phyloP scores from a whole-genome alignment of 257 asterid genomes.

The Asclepias syriaca region DNA sequence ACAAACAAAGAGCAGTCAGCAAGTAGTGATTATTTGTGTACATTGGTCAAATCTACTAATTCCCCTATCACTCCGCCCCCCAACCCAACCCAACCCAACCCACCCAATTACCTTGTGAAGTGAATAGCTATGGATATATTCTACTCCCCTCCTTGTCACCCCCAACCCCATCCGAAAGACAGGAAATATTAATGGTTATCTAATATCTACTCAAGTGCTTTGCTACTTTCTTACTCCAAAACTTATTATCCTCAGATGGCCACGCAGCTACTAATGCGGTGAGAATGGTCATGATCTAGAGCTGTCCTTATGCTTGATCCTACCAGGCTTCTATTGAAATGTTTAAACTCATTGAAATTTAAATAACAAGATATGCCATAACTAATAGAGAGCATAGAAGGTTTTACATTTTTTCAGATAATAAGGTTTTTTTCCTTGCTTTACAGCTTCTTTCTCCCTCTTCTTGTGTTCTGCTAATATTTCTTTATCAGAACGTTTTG shows the following conservation, averaged over 20 bases:
- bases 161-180: not conserved
- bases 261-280: not conserved
- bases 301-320: not conserved
- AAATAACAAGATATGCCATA: not conserved
- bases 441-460: constrained; percentile 94
- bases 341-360: not conserved
- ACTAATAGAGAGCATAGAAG: constrained; percentile 5
- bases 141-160: not conserved
- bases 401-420: constrained; percentile 65
- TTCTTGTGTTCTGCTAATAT: constrained; percentile 80
- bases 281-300: not conserved
- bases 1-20: constrained; percentile 3
- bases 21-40: too few species aligned
- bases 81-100: too few species aligned
- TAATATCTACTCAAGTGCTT: not conserved
- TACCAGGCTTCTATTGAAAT: not conserved
- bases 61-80: too few species aligned
- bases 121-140: not conserved
- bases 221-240: not conserved
- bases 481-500: constrained; percentile 60
- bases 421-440: constrained; percentile 86
- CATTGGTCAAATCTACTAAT: not conserved
- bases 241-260: not conserved
- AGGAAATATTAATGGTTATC: too few species aligned
- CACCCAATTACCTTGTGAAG: not conserved